phyloP scores from a whole-genome alignment of 768 basidiomycete genomes.

The Leccinellum albellum region DNA sequence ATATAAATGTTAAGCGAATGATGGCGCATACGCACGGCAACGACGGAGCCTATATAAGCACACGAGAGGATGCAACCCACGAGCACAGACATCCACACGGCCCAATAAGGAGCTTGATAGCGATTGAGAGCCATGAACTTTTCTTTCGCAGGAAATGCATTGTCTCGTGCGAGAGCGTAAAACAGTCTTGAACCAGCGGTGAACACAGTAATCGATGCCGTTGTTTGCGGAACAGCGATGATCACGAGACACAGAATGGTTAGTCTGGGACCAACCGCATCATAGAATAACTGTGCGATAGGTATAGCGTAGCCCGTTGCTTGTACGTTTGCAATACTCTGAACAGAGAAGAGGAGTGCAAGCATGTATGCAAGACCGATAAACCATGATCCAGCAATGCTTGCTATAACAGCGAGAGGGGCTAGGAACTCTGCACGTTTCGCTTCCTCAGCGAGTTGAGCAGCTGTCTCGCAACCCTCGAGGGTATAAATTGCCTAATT shows the following conservation, averaged over 20 bases:
- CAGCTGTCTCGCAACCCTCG: conserved; percentile 60
- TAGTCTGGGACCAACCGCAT: conserved; percentile 46
- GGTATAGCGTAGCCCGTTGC: conserved; percentile 52
- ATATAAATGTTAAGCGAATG: background rate
- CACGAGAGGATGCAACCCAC: conserved; percentile 53
- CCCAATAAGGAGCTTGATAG: conserved; percentile 51
- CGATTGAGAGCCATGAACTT: conserved; percentile 49
- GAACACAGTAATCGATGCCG: conserved; percentile 55
- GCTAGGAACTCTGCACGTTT: conserved; percentile 53
- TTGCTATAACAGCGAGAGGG: conserved; percentile 53
- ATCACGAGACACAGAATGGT: conserved; percentile 51
- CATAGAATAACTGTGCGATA: conserved; percentile 55
- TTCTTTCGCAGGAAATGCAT: conserved; percentile 46
- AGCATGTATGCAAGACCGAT: conserved; percentile 57
- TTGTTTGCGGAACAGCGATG: conserved; percentile 47
- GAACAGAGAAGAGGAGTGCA: conserved; percentile 54
- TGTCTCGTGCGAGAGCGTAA: conserved; percentile 54
- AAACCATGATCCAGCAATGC: conserved; percentile 54
- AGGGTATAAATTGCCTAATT: conserved; percentile 53
- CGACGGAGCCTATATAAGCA: conserved; percentile 53
- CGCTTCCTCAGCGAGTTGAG: conserved; percentile 62
- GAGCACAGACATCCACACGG: conserved; percentile 53
- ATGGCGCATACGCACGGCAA: conserved; percentile 41
- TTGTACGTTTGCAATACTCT: conserved; percentile 48
- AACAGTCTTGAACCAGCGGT: conserved; percentile 55